Conservation (phyloP, 768 basidiomycete species). For the Lactarius psammicola region DNA sequence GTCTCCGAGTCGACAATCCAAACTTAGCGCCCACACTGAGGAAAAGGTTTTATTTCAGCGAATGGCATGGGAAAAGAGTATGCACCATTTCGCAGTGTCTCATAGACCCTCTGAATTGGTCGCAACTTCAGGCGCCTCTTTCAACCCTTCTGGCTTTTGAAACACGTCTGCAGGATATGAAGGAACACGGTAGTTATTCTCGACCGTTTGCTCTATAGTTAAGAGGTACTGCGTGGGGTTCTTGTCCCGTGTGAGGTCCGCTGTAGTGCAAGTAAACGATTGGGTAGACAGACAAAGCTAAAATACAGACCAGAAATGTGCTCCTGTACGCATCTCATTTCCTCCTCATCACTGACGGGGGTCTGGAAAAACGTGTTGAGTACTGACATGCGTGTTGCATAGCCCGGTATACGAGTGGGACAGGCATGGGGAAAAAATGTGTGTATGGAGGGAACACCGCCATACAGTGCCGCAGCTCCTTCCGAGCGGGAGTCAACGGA, state of each 20-base stretch:
- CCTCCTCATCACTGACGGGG: no score
- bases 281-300: background rate
- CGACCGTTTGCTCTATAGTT: constrained; percentile 81
- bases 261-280: constrained; percentile 34
- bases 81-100: constrained; percentile 96
- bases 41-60: background rate
- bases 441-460: no score
- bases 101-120: constrained; percentile 37
- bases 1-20: no score
- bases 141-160: constrained; percentile 66
- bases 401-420: no score
- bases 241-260: constrained; percentile 56
- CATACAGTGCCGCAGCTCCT: no score
- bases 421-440: no score
- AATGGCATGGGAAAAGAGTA: background rate
- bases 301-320: constrained; percentile 40
- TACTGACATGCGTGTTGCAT: no score
- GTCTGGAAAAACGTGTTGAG: no score
- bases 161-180: constrained; percentile 77
- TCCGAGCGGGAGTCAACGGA: no score
- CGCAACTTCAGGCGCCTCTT: constrained; percentile 65
- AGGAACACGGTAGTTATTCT: constrained; percentile 47
- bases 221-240: constrained; percentile 72
- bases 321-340: constrained; percentile 42
- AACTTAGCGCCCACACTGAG: no score